phyloP scores from a whole-genome alignment of 164 flowering plant species.

The Nelumbo lutea region DNA sequence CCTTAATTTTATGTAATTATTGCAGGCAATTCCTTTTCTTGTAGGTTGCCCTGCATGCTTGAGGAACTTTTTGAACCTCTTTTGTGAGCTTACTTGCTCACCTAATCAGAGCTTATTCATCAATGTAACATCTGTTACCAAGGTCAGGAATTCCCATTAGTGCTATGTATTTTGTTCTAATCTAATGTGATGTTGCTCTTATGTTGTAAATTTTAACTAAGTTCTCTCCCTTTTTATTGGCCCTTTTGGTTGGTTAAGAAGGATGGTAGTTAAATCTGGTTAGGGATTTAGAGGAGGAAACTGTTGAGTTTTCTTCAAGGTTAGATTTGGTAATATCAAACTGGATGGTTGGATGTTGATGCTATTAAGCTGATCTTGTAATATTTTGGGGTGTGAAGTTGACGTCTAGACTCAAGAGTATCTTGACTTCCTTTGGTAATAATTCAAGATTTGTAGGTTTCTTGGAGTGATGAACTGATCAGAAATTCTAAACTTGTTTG shows the following conservation, averaged over 20 bases:
- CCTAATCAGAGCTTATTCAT: constrained; percentile 93
- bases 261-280: background rate
- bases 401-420: too few relatives aligned
- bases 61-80: constrained; percentile 89
- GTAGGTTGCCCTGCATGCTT: constrained; percentile 99
- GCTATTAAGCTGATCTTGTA: too few relatives aligned
- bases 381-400: too few relatives aligned
- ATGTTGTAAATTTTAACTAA: background rate
- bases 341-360: too few relatives aligned
- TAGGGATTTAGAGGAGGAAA: background rate
- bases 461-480: too few relatives aligned
- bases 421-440: too few relatives aligned
- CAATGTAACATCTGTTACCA: constrained; percentile 74
- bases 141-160: constrained; percentile 41
- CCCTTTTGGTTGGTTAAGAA: background rate
- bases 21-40: constrained; percentile 96
- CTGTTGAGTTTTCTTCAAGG: too few relatives aligned
- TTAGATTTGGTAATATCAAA: too few relatives aligned
- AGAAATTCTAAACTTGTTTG: too few relatives aligned
- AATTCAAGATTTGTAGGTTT: too few relatives aligned
- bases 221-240: background rate
- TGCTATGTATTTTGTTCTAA: background rate
- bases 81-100: constrained; percentile 95
- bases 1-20: constrained; percentile 2
- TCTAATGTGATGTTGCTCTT: background rate